Percentiles rank a stretch among this genome's conserved stretches.
These are phyloP conservation scores for Triticum turgidum DNA, from an alignment of 176 grass and related monocot genomes.

Conservation along the genomic window DNA sequence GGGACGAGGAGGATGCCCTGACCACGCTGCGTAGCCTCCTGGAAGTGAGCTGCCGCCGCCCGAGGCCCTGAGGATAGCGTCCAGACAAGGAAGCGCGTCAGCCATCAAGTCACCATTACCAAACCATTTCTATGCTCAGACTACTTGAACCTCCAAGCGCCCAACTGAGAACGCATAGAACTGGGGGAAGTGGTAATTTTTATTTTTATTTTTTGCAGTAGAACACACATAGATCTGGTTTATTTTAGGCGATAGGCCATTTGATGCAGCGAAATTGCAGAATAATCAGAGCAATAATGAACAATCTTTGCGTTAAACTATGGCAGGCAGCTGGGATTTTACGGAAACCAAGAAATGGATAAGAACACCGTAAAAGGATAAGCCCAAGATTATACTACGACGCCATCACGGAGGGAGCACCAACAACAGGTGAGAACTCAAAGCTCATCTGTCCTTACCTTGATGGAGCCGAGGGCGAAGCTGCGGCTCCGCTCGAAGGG, in stretches of 20 bases:
- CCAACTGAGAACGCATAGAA: background rate
- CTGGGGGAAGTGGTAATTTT: too few species aligned
- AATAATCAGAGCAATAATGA: background rate
- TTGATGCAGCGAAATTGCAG: too few species aligned
- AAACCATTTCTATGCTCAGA: slow-evolving; percentile 14
- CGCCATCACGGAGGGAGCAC: background rate
- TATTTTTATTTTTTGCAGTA: background rate
- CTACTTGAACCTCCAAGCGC: background rate
- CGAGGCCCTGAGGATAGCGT: slow-evolving; percentile 49
- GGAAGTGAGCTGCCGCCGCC: slow-evolving; percentile 36
- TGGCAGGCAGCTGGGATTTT: background rate
- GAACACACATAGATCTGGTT: background rate
- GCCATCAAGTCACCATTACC: background rate
- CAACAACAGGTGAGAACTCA: background rate
- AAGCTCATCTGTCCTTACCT: slow-evolving; percentile 36
- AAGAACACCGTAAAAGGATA: background rate
- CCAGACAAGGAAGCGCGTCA: background rate
- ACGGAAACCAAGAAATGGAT: slow-evolving; percentile 1
- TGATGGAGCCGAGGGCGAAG: slow-evolving; percentile 46
- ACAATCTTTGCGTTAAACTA: background rate
- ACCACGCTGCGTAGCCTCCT: slow-evolving; percentile 45
- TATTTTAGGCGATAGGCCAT: background rate
- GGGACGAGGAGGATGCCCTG: slow-evolving; percentile 47
- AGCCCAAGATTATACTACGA: background rate
- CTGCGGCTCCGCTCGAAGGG: slow-evolving; percentile 31